Conservation (phyloP, 1,284 basidiomycete species). For the Puccinia novopanici region DNA sequence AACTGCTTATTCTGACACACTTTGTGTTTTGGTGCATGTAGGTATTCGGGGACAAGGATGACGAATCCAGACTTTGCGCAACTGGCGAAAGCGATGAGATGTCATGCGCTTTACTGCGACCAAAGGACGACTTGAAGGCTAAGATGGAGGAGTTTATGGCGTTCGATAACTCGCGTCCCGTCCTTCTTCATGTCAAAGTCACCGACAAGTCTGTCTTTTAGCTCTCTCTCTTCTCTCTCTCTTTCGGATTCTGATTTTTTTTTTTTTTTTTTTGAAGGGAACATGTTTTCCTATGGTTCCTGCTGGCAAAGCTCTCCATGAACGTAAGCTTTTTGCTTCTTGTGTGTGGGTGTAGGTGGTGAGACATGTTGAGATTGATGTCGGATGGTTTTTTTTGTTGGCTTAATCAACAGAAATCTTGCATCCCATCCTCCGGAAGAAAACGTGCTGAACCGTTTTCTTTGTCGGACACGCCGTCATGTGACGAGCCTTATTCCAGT, state of each 20-base stretch:
- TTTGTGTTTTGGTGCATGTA: background rate
- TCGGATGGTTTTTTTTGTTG: too few relatives aligned
- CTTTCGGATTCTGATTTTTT: constrained; percentile 51
- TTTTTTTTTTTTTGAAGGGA: constrained; percentile 51
- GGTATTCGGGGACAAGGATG: constrained; percentile 59
- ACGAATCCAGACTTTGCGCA: constrained; percentile 61
- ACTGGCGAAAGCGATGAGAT: constrained; percentile 84
- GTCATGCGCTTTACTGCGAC: constrained; percentile 80
- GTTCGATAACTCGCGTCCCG: constrained; percentile 80
- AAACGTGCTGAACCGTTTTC: too few relatives aligned
- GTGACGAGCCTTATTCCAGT: too few relatives aligned
- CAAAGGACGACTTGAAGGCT: constrained; percentile 74
- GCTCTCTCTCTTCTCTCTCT: background rate
- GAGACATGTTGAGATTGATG: too few relatives aligned
- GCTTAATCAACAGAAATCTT: too few relatives aligned
- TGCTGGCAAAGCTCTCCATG: too few relatives aligned
- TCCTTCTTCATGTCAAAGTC: constrained; percentile 87
- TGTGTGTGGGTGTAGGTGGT: too few relatives aligned
- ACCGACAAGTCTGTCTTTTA: constrained; percentile 72
- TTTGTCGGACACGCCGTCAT: too few relatives aligned
- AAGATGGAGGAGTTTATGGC: constrained; percentile 99
- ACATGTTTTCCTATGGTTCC: constrained; percentile 68
- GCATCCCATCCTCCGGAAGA: too few relatives aligned
- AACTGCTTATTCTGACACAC: background rate
- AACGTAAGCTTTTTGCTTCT: too few relatives aligned